Conservation (phyloP, 768 basidiomycete genomes). For the Kondoa malvinella region DNA sequence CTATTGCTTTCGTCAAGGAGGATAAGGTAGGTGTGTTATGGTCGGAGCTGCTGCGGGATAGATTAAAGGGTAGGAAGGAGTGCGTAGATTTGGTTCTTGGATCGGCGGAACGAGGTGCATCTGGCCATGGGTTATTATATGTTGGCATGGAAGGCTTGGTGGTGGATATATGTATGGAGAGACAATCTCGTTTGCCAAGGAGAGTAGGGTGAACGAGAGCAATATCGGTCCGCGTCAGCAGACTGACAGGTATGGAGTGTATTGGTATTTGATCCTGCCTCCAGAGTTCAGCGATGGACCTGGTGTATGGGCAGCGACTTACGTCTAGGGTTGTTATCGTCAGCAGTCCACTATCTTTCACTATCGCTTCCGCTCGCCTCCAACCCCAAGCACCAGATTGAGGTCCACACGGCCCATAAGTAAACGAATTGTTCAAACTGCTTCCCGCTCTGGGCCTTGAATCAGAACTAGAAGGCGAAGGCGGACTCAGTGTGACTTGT, state of each 20-base stretch:
- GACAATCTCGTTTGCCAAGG: conserved; percentile 57
- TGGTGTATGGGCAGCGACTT: neutral
- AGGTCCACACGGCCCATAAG: neutral
- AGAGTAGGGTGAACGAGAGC: conserved; percentile 57
- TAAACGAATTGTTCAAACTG: neutral
- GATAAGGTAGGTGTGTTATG: conserved; percentile 33
- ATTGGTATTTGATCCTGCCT: neutral
- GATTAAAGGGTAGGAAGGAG: conserved; percentile 10
- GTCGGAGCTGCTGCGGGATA: conserved; percentile 20
- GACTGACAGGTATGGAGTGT: conserved; percentile 39
- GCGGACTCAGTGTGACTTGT: neutral
- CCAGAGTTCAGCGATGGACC: neutral
- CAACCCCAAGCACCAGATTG: conserved; percentile 1
- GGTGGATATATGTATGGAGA: conserved; percentile 40
- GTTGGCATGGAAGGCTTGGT: conserved; percentile 31
- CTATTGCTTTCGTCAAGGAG: neutral
- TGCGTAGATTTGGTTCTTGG: conserved; percentile 12
- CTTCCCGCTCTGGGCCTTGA: neutral
- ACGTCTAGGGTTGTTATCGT: neutral
- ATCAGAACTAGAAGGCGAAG: neutral
- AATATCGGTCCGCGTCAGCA: conserved; percentile 59
- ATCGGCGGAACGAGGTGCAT: conserved; percentile 11
- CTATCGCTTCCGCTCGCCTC: neutral
- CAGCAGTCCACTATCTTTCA: conserved; percentile 1
- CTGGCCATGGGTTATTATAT: conserved; percentile 11